Evolutionary conservation across 148 eudicot species (phyloP), one percentile per base, ranked within the genome.

Genomic region (Selenicereus undatus): DNA sequence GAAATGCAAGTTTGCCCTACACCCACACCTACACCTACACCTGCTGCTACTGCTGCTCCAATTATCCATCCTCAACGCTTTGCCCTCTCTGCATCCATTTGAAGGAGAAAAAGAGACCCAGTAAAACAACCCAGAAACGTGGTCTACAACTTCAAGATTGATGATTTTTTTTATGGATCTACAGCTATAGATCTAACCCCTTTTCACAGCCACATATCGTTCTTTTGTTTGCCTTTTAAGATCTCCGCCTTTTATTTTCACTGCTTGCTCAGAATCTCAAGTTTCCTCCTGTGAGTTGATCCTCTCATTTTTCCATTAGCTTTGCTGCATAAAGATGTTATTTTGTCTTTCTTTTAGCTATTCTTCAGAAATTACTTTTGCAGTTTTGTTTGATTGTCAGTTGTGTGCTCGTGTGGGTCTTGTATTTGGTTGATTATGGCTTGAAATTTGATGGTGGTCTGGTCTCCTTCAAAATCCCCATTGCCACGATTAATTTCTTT

Each of bases 101-200:
- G 62, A 56, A 56, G 62, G 52, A 20, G 22, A 56, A 10, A 64
- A 5, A 56, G n/a, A 56, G 22, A 56, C 62, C 26, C 27, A 64
- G 68, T 5, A 24, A 64, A 26, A 64, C 0, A 64, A 24, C 9
- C 27, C 29, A n/a, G 68, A n/a, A 64, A 18, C 8, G 29, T 64
- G 27, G 30, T 64, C 43, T 39, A 39, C 43, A 64, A 13, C 27
- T 39, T 39, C 68, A 64, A n/a, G 68, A n/a, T 64, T 64, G 68
- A 64, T 60, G 65, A 64, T 64, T 64, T 18, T 60, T 64, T 56
- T 48, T 9, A 56, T 56, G 62, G 68, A 64, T n/a, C 68, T 64
- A 24, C 13, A 64, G 68, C 68, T 64, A 24, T 24, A 64, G 68
- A 64, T 64, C 68, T 64, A n/a, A 64, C 68, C 68, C 68, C 68